phyloP scores from a whole-genome alignment of 2,329 filamentous ascomycete species.

The Ophiostoma triangulosporum region DNA sequence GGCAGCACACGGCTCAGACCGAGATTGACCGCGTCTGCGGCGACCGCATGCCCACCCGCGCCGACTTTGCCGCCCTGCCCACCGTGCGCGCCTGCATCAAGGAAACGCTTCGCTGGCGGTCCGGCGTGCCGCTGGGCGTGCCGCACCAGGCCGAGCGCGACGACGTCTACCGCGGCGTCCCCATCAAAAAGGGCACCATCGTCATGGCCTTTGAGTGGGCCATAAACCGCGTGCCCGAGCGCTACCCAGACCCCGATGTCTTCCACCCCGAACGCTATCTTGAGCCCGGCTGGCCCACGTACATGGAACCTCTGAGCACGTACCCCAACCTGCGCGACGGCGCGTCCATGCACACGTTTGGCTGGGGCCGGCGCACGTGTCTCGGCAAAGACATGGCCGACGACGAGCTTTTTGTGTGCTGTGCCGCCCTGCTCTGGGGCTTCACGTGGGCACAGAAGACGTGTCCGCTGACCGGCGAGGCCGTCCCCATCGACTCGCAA shows the following conservation, averaged over 20 bases:
- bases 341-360: conserved; percentile 47
- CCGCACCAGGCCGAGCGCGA: conserved; percentile 35
- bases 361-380: conserved; percentile 49
- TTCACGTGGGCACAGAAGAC: conserved; percentile 29
- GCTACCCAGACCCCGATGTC: conserved; percentile 50
- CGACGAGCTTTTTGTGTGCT: conserved; percentile 40
- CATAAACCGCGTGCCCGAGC: conserved; percentile 42
- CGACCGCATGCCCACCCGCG: conserved; percentile 35
- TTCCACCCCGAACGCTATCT: conserved; percentile 52
- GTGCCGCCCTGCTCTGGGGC: conserved; percentile 34
- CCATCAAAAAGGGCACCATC: conserved; percentile 34
- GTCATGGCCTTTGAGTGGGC: conserved; percentile 38
- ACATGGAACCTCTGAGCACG: conserved; percentile 47
- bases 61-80: conserved; percentile 36
- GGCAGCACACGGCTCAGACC: conserved; percentile 38
- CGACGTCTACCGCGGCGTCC: conserved; percentile 32
- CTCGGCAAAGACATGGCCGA: conserved; percentile 50
- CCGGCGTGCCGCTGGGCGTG: conserved; percentile 38
- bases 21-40: conserved; percentile 44
- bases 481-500: conserved; percentile 32
- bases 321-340: conserved; percentile 49
- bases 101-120: conserved; percentile 45
- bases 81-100: conserved; percentile 42
- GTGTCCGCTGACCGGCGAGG: conserved; percentile 28
- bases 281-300: conserved; percentile 48